Conservation (phyloP, 805 yeast species). For the Sugiyamaella americana region DNA sequence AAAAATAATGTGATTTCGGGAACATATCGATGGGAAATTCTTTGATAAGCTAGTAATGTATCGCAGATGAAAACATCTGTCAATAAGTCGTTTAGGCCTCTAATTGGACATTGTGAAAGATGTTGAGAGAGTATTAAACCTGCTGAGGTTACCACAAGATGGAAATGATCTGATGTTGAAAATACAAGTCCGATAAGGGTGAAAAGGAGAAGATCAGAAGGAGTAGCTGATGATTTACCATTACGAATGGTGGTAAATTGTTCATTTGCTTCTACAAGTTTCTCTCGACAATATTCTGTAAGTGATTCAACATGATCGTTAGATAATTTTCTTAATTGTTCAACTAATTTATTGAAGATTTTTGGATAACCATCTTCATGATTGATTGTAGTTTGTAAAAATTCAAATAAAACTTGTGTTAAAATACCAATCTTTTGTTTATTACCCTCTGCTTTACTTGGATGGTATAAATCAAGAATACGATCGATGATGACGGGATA, state of each 20-base stretch:
- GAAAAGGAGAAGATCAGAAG: conserved; percentile 61
- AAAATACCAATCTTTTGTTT: conserved; percentile 64
- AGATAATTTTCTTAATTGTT: conserved; percentile 35
- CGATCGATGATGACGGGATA: conserved; percentile 37
- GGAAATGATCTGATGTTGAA: conserved; percentile 95
- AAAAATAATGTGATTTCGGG: conserved; percentile 67
- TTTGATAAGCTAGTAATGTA: conserved; percentile 63
- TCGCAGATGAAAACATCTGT: conserved; percentile 65
- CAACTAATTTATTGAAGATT: background rate
- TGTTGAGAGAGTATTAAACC: conserved; percentile 65
- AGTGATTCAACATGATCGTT: conserved; percentile 59
- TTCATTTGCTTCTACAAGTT: conserved; percentile 40
- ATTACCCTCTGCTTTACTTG: conserved; percentile 75
- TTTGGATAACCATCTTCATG: background rate
- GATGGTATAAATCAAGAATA: conserved; percentile 59
- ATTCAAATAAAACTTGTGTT: conserved; percentile 38
- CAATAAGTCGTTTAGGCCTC: conserved; percentile 39
- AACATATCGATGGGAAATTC: conserved; percentile 67
- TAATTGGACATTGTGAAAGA: conserved; percentile 46
- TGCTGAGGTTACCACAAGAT: conserved; percentile 82
- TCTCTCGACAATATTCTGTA: conserved; percentile 55
- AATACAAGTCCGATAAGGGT: conserved; percentile 68
- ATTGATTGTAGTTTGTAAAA: conserved; percentile 2
- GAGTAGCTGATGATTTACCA: conserved; percentile 5
- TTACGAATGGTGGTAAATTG: conserved; percentile 15